A percentile compares a stretch with the other conserved stretches of the same genome.
Conservation (phyloP, 495 filamentous ascomycete genomes). For the Neurospora sp. region DNA sequence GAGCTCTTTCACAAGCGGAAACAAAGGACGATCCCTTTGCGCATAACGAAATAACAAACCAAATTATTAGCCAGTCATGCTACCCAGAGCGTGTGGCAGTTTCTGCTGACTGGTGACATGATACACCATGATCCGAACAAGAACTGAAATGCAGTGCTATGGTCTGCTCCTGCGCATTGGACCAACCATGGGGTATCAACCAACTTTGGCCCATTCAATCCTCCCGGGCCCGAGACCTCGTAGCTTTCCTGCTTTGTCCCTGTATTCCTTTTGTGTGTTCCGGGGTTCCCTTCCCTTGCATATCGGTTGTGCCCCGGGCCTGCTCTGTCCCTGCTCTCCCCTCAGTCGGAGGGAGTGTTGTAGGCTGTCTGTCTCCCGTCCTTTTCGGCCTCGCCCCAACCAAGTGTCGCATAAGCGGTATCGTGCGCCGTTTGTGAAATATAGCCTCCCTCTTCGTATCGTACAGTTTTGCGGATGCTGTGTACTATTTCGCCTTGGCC, state of each 20-base stretch:
- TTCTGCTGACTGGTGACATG: not conserved
- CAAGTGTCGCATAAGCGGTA: not conserved
- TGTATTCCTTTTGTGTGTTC: not conserved
- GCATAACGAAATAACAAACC: not conserved
- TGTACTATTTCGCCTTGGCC: slow-evolving; percentile 13
- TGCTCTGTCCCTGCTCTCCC: not conserved
- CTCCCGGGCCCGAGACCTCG: not conserved
- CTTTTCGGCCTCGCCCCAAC: not conserved
- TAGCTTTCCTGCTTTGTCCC: not conserved
- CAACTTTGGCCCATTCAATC: not conserved
- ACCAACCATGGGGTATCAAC: not conserved
- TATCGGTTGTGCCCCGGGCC: not conserved
- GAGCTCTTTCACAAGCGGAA: not conserved
- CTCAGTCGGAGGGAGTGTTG: not conserved
- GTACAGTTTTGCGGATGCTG: slow-evolving; percentile 4
- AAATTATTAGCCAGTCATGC: not conserved
- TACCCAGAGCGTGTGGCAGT: not conserved
- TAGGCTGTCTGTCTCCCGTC: not conserved
- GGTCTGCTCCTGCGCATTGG: not conserved
- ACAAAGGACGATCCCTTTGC: not conserved
- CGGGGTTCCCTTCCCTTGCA: not conserved
- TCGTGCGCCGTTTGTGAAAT: not conserved
- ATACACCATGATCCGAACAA: not conserved
- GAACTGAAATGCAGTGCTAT: not conserved
- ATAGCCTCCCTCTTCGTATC: not conserved